phyloP scores from a whole-genome alignment of 805 yeast genomes.

The Starmerella bacillaris region DNA sequence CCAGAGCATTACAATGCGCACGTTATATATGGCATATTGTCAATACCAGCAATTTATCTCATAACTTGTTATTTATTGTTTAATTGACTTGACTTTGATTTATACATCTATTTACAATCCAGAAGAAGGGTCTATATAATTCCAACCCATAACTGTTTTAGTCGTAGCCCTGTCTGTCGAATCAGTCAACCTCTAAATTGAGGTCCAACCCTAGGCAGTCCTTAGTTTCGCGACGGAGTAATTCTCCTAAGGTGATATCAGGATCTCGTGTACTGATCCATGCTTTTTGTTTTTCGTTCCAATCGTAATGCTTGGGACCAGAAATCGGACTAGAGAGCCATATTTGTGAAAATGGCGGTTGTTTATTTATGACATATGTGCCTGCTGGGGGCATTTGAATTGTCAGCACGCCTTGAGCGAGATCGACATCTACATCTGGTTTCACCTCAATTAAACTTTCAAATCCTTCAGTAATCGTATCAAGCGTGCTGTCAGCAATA shows the following conservation, averaged over 20 bases:
- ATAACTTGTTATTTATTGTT: too few species aligned
- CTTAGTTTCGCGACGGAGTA: slow-evolving; percentile 35
- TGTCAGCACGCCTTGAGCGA: slow-evolving; percentile 74
- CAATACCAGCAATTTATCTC: too few species aligned
- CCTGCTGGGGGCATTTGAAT: slow-evolving; percentile 55
- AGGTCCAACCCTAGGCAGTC: slow-evolving; percentile 8
- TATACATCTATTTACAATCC: too few species aligned
- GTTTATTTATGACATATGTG: slow-evolving; percentile 82
- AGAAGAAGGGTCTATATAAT: too few species aligned
- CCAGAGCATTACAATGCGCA: too few species aligned
- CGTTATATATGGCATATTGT: too few species aligned
- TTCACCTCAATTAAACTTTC: slow-evolving; percentile 47
- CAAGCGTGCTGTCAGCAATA: slow-evolving; percentile 51
- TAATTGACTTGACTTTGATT: too few species aligned
- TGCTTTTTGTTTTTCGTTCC: slow-evolving; percentile 34
- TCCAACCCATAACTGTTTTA: too few species aligned
- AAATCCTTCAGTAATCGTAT: slow-evolving; percentile 43
- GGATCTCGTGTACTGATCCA: slow-evolving; percentile 73
- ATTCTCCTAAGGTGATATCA: slow-evolving; percentile 27
- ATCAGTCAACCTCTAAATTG: slow-evolving; percentile 9
- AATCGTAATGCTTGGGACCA: slow-evolving; percentile 78
- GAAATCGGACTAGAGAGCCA: slow-evolving; percentile 90
- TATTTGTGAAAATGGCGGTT: slow-evolving; percentile 92
- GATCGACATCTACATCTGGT: slow-evolving; percentile 57
- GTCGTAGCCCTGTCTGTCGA: too few species aligned